A percentile compares a stretch with the other conserved stretches of the same genome.
phyloP scores from a whole-genome alignment of 2,329 filamentous ascomycete genomes.

The Aurifilum marmelostoma region DNA sequence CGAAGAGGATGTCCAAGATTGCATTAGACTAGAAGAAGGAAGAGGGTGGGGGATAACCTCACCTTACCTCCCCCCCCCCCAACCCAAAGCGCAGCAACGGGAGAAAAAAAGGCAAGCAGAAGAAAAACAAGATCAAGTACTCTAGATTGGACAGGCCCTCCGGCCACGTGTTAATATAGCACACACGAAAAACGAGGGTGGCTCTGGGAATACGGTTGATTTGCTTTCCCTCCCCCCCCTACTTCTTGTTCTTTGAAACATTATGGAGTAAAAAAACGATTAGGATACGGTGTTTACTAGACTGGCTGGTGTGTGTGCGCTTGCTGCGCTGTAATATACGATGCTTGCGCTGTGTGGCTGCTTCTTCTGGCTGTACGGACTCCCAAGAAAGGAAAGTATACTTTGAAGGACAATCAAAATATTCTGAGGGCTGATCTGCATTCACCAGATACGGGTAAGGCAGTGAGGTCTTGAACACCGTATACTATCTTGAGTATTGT shows the following conservation, averaged over 20 bases:
- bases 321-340: not conserved
- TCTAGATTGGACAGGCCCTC: not conserved
- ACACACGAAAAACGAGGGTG: not conserved
- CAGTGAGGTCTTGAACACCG: too few species aligned
- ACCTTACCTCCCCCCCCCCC: too few species aligned
- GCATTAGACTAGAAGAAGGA: slow-evolving; percentile 17
- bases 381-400: too few species aligned
- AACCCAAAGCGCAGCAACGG: too few species aligned
- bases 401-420: not conserved
- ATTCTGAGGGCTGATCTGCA: too few species aligned
- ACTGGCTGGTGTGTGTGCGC: not conserved
- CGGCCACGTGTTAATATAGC: not conserved
- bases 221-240: too few species aligned
- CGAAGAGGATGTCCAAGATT: slow-evolving; percentile 62
- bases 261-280: not conserved
- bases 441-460: too few species aligned
- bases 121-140: not conserved
- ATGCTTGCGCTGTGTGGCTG: not conserved
- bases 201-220: not conserved
- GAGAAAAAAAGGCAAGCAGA: too few species aligned
- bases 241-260: not conserved
- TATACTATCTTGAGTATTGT: too few species aligned
- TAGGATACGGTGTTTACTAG: not conserved
- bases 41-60: too few species aligned
- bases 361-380: not conserved